Conservation (phyloP, 2,329 filamentous ascomycete genomes). For the Coniella vitis region DNA sequence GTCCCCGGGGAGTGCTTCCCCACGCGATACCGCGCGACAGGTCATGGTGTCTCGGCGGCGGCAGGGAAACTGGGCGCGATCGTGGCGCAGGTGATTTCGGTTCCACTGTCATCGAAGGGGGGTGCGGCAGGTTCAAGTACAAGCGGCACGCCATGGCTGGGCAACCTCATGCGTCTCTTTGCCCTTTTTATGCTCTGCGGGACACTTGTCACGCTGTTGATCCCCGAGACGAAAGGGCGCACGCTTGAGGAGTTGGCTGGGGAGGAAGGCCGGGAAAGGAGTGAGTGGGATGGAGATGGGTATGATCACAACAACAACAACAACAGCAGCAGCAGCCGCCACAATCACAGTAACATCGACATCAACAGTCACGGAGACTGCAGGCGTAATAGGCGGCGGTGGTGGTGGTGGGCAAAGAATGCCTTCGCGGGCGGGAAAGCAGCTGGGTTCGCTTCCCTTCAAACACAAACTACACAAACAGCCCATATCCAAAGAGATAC, state of each 20-base stretch:
- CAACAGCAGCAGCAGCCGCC: slow-evolving; percentile 36
- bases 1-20: slow-evolving; percentile 60
- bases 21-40: slow-evolving; percentile 54
- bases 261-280: slow-evolving; percentile 58
- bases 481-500: slow-evolving; percentile 19
- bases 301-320: slow-evolving; percentile 46
- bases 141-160: slow-evolving; percentile 51
- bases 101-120: slow-evolving; percentile 52
- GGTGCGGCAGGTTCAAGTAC: slow-evolving; percentile 45
- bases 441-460: slow-evolving; percentile 43
- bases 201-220: slow-evolving; percentile 60
- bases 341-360: slow-evolving; percentile 15
- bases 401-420: slow-evolving; percentile 30
- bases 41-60: slow-evolving; percentile 60
- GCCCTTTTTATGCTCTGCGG: slow-evolving; percentile 75
- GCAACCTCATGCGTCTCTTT: slow-evolving; percentile 71
- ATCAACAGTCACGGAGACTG: slow-evolving; percentile 16
- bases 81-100: slow-evolving; percentile 58
- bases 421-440: slow-evolving; percentile 44
- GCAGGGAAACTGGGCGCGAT: slow-evolving; percentile 64
- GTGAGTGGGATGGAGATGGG: slow-evolving; percentile 12
- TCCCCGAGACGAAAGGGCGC: slow-evolving; percentile 69
- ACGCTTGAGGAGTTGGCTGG: slow-evolving; percentile 67
- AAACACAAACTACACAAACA: slow-evolving; percentile 21
- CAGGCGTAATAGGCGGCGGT: background rate